These are phyloP conservation scores for Incumbomyces lentus DNA, from an alignment of 2,329 filamentous ascomycete species.

Conservation along the genomic window DNA sequence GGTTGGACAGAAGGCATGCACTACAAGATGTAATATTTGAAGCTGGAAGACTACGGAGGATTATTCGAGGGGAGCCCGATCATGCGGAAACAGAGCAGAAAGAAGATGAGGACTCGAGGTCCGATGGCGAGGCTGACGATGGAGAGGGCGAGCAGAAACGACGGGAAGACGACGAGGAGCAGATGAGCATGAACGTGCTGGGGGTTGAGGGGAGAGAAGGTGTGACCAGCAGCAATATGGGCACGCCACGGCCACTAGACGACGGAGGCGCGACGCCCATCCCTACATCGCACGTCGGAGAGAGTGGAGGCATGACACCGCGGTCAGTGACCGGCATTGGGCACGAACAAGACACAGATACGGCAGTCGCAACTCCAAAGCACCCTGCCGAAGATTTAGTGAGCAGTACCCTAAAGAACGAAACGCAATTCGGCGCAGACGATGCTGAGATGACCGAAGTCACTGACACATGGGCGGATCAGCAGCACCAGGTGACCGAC, in stretches of 20 bases:
- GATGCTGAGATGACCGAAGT: background rate
- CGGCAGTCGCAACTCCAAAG: background rate
- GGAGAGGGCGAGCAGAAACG: slow-evolving; percentile 37
- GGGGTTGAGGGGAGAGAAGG: slow-evolving; percentile 31
- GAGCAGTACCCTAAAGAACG: background rate
- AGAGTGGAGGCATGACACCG: slow-evolving; percentile 24
- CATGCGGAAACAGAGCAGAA: slow-evolving; percentile 35
- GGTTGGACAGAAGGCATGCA: slow-evolving; percentile 74
- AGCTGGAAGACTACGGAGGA: slow-evolving; percentile 69
- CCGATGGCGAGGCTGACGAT: slow-evolving; percentile 54
- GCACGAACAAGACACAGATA: background rate
- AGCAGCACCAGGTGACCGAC: background rate
- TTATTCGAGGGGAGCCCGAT: slow-evolving; percentile 81
- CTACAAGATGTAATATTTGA: slow-evolving; percentile 85
- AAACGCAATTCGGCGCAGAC: background rate
- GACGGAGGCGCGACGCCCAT: slow-evolving; percentile 28
- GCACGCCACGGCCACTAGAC: slow-evolving; percentile 41
- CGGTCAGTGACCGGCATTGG: slow-evolving; percentile 20
- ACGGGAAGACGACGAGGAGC: slow-evolving; percentile 36
- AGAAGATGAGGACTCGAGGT: slow-evolving; percentile 75
- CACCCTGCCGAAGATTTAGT: background rate
- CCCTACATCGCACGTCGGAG: slow-evolving; percentile 9
- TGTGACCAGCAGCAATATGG: slow-evolving; percentile 34
- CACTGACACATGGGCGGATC: background rate
- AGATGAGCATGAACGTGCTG: slow-evolving; percentile 39